Evolutionary conservation across 257 asterid genomes (phyloP), one percentile per base, ranked within the genome.

Genomic region (Coffea eugenioides): DNA sequence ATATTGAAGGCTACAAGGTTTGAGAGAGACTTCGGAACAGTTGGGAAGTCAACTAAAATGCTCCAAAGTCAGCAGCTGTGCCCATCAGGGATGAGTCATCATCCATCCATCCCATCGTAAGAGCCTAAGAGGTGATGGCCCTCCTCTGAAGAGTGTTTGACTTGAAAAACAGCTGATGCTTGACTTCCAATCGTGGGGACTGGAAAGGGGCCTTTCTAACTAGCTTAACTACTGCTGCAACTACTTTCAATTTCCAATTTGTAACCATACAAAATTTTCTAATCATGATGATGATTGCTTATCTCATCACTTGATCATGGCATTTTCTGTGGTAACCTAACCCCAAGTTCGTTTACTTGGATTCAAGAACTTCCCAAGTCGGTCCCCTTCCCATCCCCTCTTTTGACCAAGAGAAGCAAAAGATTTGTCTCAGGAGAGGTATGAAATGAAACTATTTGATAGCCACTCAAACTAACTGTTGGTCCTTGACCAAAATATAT

Each of bases 41-140:
- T 31, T 21, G 20, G 25, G 82, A 72, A 80, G 82, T 81, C 81
- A 71, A 64, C 6, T 51, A 9, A 72, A 67, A 27, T 72, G 71
- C 74, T 51, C 0, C 3, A 45, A 54, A 52, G 75, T 70, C 80
- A 71, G 20, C n/a, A 59, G 62, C 46, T 75, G 80, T 73, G 73
- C 61, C 72, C 68, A 27, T 52, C 69, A 41, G 16, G 59, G 48
- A 6, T 57, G 54, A 21, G 46, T 82, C 71, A 6, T 57, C 46
- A 14, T 57, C 79, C 46, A 14, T 57, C 79, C 71, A 69, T 59
- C 72, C 36, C 65, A 25, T 31, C 36, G 21, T 34, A 9, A 39
- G 56, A 25, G 57, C 36, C 21, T 15, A 15, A 39, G 56, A 25
- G 57, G 13, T 36, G 71, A 65, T 36, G 4, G 45, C 31, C 23